Evolutionary conservation across 2,329 filamentous ascomycete species (phyloP), one percentile per base, ranked within the genome.

Genomic region (Mycosphaerella sp.): DNA sequence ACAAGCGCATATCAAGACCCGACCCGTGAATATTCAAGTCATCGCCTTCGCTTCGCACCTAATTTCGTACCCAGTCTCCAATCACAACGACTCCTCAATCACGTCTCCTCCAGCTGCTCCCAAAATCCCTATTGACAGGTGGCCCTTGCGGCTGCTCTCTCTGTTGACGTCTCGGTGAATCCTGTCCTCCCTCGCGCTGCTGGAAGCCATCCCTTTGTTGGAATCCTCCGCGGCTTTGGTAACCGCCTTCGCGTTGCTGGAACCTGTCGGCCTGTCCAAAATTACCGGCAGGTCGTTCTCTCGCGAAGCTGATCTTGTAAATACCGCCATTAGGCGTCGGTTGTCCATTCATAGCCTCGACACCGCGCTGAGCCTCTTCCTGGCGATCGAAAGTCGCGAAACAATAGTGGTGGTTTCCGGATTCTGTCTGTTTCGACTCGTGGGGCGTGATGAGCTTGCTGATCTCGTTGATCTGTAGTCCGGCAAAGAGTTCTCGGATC

Each of bases 391-490:
- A 45, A 44, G 69, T 66, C 3, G 69, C 66, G 41, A 68, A 69
- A 36, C 66, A 67, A 47, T 68, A 68, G 54, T 58, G 57, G n/a
- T 58, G 56, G 56, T 58, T 12, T 53, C 62, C 36, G 7, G 53
- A 53, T 29, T 34, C 40, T 7, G 29, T 41, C 26, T 46, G 26
- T 1, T 53, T 51, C 7, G 51, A 54, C 11, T 61, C 55, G 11
- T 45, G 49, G 1, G 64, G 62, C 12, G 58, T 60, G 10, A 65
- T 63, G 43, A 77, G 64, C 64, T 78, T 78, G 65, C 72, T 77
- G 53, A 78, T 70, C 48, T 72, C 73, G 61, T 73, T 69, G 63
- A 78, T 66, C 11, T 72, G 66, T 58, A 72, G 74, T 10, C 67
- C 73, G 11, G 70, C 63, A 66, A 79, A 78, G 50, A 78, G 68